A percentile compares a stretch with the other conserved stretches of the same genome.
phyloP scores from a whole-genome alignment of 2,329 filamentous ascomycete species.

The Exutisphaerella laricina region DNA sequence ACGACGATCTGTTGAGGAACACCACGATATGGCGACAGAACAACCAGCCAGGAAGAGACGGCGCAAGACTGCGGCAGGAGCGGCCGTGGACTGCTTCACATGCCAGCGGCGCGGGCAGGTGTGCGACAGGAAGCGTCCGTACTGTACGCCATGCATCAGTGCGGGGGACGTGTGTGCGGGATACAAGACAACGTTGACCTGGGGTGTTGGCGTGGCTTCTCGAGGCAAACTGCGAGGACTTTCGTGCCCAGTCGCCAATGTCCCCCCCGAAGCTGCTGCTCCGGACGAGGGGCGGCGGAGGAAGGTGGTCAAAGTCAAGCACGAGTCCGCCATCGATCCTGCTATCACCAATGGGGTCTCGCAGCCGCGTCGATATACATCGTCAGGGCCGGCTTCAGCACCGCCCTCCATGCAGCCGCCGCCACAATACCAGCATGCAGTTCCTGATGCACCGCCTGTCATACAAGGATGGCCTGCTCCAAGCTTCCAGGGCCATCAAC shows the following conservation, averaged over 20 bases:
- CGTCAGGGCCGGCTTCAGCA: constrained; percentile 10
- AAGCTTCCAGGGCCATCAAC: constrained; percentile 36
- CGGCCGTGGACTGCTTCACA: constrained; percentile 90
- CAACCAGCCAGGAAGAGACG: constrained; percentile 57
- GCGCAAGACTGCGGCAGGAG: constrained; percentile 81
- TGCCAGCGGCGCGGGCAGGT: constrained; percentile 77
- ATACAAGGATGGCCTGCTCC: constrained; percentile 34
- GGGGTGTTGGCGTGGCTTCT: constrained; percentile 93
- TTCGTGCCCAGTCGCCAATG: constrained; percentile 59
- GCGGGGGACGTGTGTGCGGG: constrained; percentile 88
- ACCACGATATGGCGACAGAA: constrained; percentile 9
- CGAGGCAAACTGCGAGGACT: constrained; percentile 89
- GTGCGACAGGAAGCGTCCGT: constrained; percentile 87
- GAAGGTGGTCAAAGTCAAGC: constrained; percentile 21
- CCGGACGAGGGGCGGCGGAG: constrained; percentile 18
- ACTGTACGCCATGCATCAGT: constrained; percentile 91
- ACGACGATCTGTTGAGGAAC: too few species aligned
- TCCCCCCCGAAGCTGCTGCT: constrained; percentile 20
- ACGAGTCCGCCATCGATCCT: constrained; percentile 8
- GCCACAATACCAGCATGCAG: constrained; percentile 12
- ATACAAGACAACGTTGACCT: constrained; percentile 94
- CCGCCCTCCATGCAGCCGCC: constrained; percentile 10
- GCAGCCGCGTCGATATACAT: too few species aligned
- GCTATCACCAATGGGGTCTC: not conserved
- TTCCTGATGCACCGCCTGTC: constrained; percentile 16